These are phyloP conservation scores for Ustilago crameri DNA, from an alignment of 1,284 basidiomycete species.

Conservation along the genomic window DNA sequence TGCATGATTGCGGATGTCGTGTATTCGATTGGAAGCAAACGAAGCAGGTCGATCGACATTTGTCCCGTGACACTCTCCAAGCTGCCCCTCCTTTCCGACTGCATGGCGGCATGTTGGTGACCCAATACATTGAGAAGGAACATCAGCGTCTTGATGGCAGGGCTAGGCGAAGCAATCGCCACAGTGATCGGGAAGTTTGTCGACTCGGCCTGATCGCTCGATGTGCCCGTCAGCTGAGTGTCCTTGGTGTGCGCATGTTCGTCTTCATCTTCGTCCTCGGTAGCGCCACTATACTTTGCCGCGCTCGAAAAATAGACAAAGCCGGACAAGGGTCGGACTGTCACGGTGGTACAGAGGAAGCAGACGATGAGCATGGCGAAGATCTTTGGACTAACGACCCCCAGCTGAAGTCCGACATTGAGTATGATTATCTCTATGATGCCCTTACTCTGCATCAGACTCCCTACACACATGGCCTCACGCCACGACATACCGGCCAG, in stretches of 20 bases:
- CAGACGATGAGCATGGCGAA: constrained; percentile 55
- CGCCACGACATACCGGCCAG: constrained; percentile 48
- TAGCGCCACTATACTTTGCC: constrained; percentile 9
- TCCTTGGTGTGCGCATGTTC: constrained; percentile 6
- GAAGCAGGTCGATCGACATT: constrained; percentile 45
- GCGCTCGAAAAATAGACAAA: constrained; percentile 41
- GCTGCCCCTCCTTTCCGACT: background rate
- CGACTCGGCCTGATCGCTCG: background rate
- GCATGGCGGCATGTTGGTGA: constrained; percentile 3
- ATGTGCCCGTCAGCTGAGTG: background rate
- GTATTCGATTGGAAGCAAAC: constrained; percentile 44
- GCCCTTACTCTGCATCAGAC: constrained; percentile 54
- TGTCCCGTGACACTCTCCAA: constrained; percentile 9
- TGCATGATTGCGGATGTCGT: constrained; percentile 51
- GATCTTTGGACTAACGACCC: constrained; percentile 39
- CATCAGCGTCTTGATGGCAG: constrained; percentile 47
- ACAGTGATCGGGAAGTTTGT: constrained; percentile 44
- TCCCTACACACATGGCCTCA: constrained; percentile 47
- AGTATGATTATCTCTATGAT: constrained; percentile 59
- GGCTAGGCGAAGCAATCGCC: constrained; percentile 49
- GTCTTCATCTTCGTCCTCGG: background rate
- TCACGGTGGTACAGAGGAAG: constrained; percentile 50
- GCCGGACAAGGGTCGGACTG: constrained; percentile 43
- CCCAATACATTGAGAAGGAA: constrained; percentile 35
- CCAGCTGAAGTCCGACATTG: constrained; percentile 43